A percentile compares a stretch with the other conserved stretches of the same genome.
Evolutionary conservation across 1,139 yeast species (phyloP).

Genomic region (Chernovozyma sophiae-reginae): DNA sequence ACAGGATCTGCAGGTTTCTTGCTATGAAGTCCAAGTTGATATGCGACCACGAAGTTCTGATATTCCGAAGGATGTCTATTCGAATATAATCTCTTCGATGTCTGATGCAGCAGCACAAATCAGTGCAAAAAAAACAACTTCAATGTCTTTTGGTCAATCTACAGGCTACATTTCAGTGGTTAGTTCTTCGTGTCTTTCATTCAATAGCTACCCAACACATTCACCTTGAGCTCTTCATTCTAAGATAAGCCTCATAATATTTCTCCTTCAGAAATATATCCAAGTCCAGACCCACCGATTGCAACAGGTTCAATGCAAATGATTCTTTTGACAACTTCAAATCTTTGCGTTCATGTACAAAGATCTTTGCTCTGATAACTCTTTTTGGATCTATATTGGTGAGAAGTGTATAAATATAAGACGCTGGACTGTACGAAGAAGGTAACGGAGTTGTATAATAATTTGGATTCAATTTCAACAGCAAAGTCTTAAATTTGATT

Average conservation of each 20-base stretch:
- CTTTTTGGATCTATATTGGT: slow-evolving; percentile 19
- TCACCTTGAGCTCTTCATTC: slow-evolving; percentile 9
- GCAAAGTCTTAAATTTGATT: slow-evolving; percentile 37
- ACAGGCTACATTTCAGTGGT: too few species aligned
- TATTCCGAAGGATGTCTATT: too few species aligned
- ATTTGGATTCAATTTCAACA: slow-evolving; percentile 38
- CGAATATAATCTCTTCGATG: too few species aligned
- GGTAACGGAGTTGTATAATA: slow-evolving; percentile 35
- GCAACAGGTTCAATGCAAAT: slow-evolving; percentile 29
- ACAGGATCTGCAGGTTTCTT: too few species aligned
- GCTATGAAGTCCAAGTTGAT: too few species aligned
- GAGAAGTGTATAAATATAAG: slow-evolving; percentile 24
- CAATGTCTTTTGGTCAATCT: too few species aligned
- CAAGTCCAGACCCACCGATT: slow-evolving; percentile 24
- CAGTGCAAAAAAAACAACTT: too few species aligned
- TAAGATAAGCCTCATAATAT: slow-evolving; percentile 32
- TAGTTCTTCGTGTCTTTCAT: too few species aligned
- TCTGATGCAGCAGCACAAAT: too few species aligned
- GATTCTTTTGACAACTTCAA: slow-evolving; percentile 16
- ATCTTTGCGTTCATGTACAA: slow-evolving; percentile 15
- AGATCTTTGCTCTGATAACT: slow-evolving; percentile 22
- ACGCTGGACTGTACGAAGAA: slow-evolving; percentile 13
- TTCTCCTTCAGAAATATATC: slow-evolving; percentile 24
- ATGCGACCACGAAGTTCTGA: too few species aligned
- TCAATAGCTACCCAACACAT: too few species aligned